Evolutionary conservation across 768 basidiomycete genomes (phyloP).

Genomic region (Amanita muscaria): DNA sequence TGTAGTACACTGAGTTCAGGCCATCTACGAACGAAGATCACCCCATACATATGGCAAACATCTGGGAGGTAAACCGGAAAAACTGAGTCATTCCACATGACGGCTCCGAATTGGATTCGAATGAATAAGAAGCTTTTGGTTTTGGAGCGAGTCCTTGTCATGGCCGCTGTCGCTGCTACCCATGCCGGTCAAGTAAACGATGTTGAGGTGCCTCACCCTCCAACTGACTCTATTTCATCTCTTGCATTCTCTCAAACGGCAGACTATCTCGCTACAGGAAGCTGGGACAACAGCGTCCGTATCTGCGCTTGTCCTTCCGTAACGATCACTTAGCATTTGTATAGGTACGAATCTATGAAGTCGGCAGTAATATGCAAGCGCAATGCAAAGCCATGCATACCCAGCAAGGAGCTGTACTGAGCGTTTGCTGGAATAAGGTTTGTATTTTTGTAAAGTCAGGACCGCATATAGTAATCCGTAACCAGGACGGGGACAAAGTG

Average conservation of each 20-base stretch:
- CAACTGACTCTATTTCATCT: conserved; percentile 79
- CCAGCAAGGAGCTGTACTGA: conserved; percentile 85
- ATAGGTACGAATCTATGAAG: conserved; percentile 89
- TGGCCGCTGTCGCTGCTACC: background rate
- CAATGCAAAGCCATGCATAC: conserved; percentile 85
- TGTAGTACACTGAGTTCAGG: too few relatives aligned
- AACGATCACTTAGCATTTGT: conserved; percentile 8
- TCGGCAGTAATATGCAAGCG: conserved; percentile 67
- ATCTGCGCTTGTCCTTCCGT: background rate
- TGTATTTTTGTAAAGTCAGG: conserved; percentile 14
- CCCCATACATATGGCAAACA: too few relatives aligned
- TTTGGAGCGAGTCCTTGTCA: too few relatives aligned
- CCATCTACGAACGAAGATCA: too few relatives aligned
- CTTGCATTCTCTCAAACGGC: conserved; percentile 77
- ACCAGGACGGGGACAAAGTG: conserved; percentile 80
- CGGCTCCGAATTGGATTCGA: too few relatives aligned
- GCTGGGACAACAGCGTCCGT: conserved; percentile 88
- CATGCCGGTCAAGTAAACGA: conserved; percentile 57
- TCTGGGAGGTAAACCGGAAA: too few relatives aligned
- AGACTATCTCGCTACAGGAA: conserved; percentile 85
- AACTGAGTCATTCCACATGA: too few relatives aligned
- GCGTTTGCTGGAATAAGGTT: conserved; percentile 88
- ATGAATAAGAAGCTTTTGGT: too few relatives aligned
- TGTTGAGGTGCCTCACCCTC: conserved; percentile 72
- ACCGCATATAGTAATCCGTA: conserved; percentile 7